These are phyloP conservation scores for Coemansia sp. DNA, from an alignment of 192 early-diverging fungal species.

Conservation along the genomic window DNA sequence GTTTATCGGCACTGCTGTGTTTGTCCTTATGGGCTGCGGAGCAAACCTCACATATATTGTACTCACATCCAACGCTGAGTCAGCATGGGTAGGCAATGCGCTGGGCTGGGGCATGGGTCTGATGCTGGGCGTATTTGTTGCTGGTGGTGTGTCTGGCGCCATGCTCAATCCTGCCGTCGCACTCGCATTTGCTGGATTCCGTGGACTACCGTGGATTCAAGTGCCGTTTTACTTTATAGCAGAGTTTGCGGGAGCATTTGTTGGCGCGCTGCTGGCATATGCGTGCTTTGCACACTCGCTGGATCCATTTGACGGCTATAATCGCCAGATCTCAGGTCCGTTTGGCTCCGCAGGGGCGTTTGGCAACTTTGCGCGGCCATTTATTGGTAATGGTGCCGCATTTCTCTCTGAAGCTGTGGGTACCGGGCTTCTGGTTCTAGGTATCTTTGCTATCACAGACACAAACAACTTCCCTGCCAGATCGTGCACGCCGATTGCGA, in stretches of 20 bases:
- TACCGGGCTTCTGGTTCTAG: conserved; percentile 61
- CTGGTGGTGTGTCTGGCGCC: conserved; percentile 49
- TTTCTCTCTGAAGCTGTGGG: conserved; percentile 62
- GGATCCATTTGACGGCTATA: conserved; percentile 45
- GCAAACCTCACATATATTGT: conserved; percentile 46
- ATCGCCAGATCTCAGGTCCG: conserved; percentile 44
- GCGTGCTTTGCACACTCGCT: conserved; percentile 52
- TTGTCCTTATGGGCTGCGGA: conserved; percentile 53
- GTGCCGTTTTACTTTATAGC: conserved; percentile 56
- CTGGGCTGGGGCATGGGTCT: conserved; percentile 57
- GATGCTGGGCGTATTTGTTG: conserved; percentile 50
- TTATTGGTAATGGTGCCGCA: conserved; percentile 54
- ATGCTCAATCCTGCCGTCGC: conserved; percentile 58
- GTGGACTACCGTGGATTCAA: conserved; percentile 56
- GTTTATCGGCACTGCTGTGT: conserved; percentile 51
- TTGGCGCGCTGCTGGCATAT: conserved; percentile 53
- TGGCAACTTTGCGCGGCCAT: conserved; percentile 51
- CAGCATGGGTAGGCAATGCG: conserved; percentile 56
- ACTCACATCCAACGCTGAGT: conserved; percentile 43
- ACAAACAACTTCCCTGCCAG: conserved; percentile 56
- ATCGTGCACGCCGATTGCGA: conserved; percentile 56
- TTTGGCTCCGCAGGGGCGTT: conserved; percentile 51
- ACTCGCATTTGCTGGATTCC: conserved; percentile 51
- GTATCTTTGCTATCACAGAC: conserved; percentile 62
- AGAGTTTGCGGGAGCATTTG: conserved; percentile 57